These are phyloP conservation scores for Pulveroboletus sp. DNA, from an alignment of 768 basidiomycete genomes.

Conservation along the genomic window DNA sequence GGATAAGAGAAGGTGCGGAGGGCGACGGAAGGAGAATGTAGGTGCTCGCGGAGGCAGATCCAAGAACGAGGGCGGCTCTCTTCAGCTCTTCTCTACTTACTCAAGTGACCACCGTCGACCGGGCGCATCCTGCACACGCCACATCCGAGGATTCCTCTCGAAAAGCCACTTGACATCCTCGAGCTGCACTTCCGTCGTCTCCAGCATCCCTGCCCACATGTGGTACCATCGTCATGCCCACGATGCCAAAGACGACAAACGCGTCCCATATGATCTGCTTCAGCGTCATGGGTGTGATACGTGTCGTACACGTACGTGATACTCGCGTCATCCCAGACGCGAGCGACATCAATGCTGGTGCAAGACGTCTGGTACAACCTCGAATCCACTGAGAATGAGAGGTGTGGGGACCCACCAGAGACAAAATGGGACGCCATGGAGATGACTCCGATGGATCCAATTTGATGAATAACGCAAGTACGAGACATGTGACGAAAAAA, in stretches of 20 bases:
- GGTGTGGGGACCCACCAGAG: conserved; percentile 32
- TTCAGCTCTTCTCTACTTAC: conserved; percentile 26
- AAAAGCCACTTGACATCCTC: conserved; percentile 38
- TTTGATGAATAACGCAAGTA: conserved; percentile 32
- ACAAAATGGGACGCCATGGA: conserved; percentile 34
- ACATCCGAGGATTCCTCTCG: conserved; percentile 25
- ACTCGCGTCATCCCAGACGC: conserved; percentile 33
- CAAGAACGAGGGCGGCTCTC: background rate
- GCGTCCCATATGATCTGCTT: conserved; percentile 26
- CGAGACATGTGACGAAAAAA: conserved; percentile 29
- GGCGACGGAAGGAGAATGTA: too few species aligned
- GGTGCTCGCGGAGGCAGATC: too few species aligned
- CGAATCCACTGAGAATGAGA: conserved; percentile 32
- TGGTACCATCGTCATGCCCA: conserved; percentile 26
- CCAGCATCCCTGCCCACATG: conserved; percentile 35
- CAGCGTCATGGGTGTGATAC: conserved; percentile 35
- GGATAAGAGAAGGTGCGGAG: too few species aligned
- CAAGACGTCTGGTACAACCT: conserved; percentile 36
- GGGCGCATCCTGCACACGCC: conserved; percentile 32
- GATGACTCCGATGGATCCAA: conserved; percentile 33
- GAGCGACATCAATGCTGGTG: conserved; percentile 29
- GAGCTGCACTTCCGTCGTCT: conserved; percentile 37
- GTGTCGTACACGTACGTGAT: conserved; percentile 36
- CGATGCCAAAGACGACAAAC: conserved; percentile 31
- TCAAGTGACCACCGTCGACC: conserved; percentile 27